Evolutionary conservation across 2,329 filamentous ascomycete species (phyloP).

Genomic region (Metarhizium anisopliae): DNA sequence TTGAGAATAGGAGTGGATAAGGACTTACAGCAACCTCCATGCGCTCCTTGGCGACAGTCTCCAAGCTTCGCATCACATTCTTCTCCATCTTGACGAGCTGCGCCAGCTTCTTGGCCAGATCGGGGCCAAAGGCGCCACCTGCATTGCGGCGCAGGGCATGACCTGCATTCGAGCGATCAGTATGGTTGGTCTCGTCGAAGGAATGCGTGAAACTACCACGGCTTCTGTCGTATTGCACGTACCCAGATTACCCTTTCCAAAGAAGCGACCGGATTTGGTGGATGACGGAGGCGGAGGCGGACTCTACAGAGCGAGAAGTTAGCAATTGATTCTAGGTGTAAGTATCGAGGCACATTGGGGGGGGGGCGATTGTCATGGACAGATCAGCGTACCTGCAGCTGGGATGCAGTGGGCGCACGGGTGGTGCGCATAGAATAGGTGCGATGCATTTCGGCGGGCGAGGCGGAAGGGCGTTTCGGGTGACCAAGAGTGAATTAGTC

Average conservation of each 20-base stretch:
- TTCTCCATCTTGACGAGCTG: constrained; percentile 99
- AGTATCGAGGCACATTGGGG: neutral
- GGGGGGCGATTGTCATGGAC: neutral
- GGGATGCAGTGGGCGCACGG: constrained; percentile 88
- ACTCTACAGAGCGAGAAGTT: constrained; percentile 47
- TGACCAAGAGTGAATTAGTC: neutral
- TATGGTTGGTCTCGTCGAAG: neutral
- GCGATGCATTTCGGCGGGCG: constrained; percentile 67
- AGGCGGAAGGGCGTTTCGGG: constrained; percentile 11
- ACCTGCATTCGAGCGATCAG: constrained; percentile 25
- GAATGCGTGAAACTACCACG: neutral
- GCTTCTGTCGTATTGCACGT: constrained; percentile 29
- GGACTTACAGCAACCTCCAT: constrained; percentile 92
- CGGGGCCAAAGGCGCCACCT: constrained; percentile 69
- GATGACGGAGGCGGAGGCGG: constrained; percentile 85
- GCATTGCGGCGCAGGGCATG: constrained; percentile 65
- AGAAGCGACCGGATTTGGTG: constrained; percentile 85
- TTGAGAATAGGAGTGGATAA: neutral
- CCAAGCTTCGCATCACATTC: constrained; percentile 98
- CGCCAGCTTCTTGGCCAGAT: constrained; percentile 94
- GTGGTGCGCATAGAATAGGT: constrained; percentile 98
- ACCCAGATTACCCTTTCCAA: constrained; percentile 82
- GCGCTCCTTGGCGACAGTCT: constrained; percentile 86
- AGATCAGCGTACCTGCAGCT: constrained; percentile 42
- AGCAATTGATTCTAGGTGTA: constrained; percentile 1